These are phyloP conservation scores for Purshia tridentata DNA, from an alignment of 306 rosid genomes.

Conservation along the genomic window DNA sequence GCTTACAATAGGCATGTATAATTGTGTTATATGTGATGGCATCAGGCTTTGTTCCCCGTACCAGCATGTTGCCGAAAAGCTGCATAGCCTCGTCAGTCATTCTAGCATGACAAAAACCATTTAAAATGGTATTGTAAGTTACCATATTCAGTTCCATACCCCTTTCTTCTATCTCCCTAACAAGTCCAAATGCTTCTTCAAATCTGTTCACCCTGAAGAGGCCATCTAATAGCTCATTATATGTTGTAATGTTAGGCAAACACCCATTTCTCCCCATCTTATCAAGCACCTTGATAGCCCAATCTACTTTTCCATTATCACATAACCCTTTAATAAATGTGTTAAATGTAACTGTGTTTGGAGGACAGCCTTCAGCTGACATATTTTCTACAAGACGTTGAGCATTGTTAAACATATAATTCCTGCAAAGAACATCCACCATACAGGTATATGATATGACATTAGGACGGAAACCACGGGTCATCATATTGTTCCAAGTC, in stretches of 20 bases:
- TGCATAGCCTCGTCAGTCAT: conserved; percentile 56
- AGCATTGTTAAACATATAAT: conserved; percentile 63
- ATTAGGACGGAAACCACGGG: conserved; percentile 66
- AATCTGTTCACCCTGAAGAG: conserved; percentile 54
- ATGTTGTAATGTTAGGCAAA: conserved; percentile 68
- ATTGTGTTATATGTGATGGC: conserved; percentile 51
- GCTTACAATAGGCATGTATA: conserved; percentile 54
- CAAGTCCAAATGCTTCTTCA: conserved; percentile 58
- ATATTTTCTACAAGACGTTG: conserved; percentile 54
- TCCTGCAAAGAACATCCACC: conserved; percentile 77
- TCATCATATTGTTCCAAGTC: conserved; percentile 80
- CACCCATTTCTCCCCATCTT: conserved; percentile 61
- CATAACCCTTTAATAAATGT: conserved; percentile 75
- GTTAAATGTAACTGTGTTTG: conserved; percentile 69
- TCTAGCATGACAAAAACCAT: conserved; percentile 60
- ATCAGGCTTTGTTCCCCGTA: conserved; percentile 61
- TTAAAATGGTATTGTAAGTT: conserved; percentile 72
- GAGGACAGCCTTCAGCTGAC: conserved; percentile 67
- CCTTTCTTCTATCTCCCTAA: conserved; percentile 57
- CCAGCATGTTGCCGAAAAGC: conserved; percentile 65
- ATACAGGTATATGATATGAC: conserved; percentile 72
- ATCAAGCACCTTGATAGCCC: conserved; percentile 59
- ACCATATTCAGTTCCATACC: conserved; percentile 46
- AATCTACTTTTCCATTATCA: conserved; percentile 49
- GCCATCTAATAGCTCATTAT: conserved; percentile 71